Conservation (phyloP, 306 rosid genomes). For the Cucurbita ficifolia region DNA sequence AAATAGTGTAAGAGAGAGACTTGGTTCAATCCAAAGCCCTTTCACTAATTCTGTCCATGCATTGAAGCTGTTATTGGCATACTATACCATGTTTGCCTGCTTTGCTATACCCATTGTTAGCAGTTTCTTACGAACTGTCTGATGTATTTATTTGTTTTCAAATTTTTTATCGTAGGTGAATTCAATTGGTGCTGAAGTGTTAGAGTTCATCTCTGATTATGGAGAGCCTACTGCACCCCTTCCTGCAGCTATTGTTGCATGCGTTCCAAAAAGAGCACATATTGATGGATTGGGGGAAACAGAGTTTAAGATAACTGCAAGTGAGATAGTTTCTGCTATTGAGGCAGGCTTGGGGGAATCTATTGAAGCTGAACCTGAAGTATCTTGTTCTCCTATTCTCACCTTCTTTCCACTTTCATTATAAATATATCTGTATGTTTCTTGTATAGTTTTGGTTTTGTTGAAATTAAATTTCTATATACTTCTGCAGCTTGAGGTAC, state of each 20-base stretch:
- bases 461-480: background rate
- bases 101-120: background rate
- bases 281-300: slow-evolving; percentile 80
- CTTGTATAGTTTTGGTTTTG: background rate
- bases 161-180: slow-evolving; percentile 49
- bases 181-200: slow-evolving; percentile 71
- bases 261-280: slow-evolving; percentile 84
- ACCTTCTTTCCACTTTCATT: background rate
- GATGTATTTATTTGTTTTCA: background rate
- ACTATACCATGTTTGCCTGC: no score
- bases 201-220: slow-evolving; percentile 77
- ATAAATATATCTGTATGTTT: background rate
- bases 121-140: background rate
- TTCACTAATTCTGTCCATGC: no score
- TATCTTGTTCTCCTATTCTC: slow-evolving; percentile 16
- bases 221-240: slow-evolving; percentile 83
- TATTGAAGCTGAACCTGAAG: slow-evolving; percentile 99
- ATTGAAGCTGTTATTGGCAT: no score
- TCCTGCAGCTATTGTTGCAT: slow-evolving; percentile 96
- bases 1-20: background rate
- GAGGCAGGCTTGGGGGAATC: slow-evolving; percentile 67
- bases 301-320: slow-evolving; percentile 69
- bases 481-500: slow-evolving; percentile 78
- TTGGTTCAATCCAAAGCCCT: background rate
- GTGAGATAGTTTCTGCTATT: slow-evolving; percentile 74